Conservation (phyloP, 163 green algal species). For the Prototheca wickerhamii region DNA sequence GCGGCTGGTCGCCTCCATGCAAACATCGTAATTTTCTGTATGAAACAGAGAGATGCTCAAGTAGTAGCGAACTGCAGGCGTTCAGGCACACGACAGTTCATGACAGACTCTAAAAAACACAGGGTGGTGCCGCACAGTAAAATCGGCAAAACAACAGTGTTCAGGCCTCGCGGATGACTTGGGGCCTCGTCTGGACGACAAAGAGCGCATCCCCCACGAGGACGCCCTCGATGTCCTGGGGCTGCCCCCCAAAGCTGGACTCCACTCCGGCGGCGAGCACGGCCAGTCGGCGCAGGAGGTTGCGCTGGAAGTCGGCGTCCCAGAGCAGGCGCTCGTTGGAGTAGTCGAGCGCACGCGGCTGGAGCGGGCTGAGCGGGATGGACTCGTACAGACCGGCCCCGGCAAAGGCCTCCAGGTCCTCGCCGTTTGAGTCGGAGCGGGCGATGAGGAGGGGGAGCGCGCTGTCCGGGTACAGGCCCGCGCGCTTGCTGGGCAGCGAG, state of each 20-base stretch:
- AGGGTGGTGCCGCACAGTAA: too few species aligned
- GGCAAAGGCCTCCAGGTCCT: conserved; percentile 68
- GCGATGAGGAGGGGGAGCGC: conserved; percentile 40
- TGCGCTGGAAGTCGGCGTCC: conserved; percentile 37
- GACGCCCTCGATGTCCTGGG: conserved; percentile 76
- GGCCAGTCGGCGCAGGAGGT: conserved; percentile 41
- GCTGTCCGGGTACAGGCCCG: conserved; percentile 34
- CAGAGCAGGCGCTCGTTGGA: conserved; percentile 56
- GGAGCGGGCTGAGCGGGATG: conserved; percentile 32
- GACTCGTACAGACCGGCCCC: conserved; percentile 55
- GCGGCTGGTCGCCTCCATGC: too few species aligned
- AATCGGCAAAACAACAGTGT: too few species aligned
- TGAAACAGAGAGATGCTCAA: too few species aligned
- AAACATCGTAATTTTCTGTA: too few species aligned
- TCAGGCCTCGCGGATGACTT: conserved; percentile 39
- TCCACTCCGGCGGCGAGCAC: conserved; percentile 41
- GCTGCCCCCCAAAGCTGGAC: conserved; percentile 39
- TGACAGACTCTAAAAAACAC: too few species aligned
- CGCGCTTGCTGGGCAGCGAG: conserved; percentile 65
- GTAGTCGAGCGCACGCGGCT: conserved; percentile 40
- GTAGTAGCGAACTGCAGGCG: too few species aligned
- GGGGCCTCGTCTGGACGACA: conserved; percentile 73
- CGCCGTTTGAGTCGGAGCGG: conserved; percentile 69
- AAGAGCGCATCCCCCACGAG: conserved; percentile 38
- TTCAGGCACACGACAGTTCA: too few species aligned